Evolutionary conservation across 78 protist genomes (phyloP), one percentile per base, ranked within the genome.

Genomic region (Guillardia theta): DNA sequence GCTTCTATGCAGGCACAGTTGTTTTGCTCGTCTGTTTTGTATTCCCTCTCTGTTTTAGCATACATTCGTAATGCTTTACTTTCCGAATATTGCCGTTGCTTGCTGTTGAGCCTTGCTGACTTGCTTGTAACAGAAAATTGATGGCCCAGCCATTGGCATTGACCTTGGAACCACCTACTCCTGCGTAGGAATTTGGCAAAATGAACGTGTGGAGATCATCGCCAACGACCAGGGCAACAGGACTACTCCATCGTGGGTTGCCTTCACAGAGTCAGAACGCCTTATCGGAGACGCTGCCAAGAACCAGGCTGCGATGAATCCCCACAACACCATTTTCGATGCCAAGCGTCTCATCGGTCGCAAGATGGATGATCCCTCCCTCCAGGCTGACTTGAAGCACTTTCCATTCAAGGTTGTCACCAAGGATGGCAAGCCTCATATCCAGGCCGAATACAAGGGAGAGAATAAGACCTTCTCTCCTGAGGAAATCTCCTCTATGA

Each of bases 301-400:
- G 97, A 96, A 97, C 95, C 99, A 98, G 93, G 98, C 96, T 19
- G 97, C 99, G 30, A 92, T 96, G 97, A 98, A 98, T 95, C 99
- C 99, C 44, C 30, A 36, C 27, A 98, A 98, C 97, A 98, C 99
- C 24, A 94, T 99, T n/a, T 99, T 97, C 96, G 98, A 97, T 53
- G 95, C 97, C 94, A 99, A 99, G 97, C 97, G 99, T 39, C 95
- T 95, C 22, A 93, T 95, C 45, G 96, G 96, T 43, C 93, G 93
- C 64, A 88, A 88, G 93, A 41, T 88, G 53, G 77, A 88, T 12
- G 93, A 88, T 5, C 64, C 50, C 19, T 10, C 47, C 44, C 93
- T 97, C 54, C 97, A 95, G 96, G 0, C 37, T 37, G 99, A 99
- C 93, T 76, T 96, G 97, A 97, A 98, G 97, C 98, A 93, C 78